phyloP scores from a whole-genome alignment of 2,329 filamentous ascomycete genomes.

The Calycina marina region DNA sequence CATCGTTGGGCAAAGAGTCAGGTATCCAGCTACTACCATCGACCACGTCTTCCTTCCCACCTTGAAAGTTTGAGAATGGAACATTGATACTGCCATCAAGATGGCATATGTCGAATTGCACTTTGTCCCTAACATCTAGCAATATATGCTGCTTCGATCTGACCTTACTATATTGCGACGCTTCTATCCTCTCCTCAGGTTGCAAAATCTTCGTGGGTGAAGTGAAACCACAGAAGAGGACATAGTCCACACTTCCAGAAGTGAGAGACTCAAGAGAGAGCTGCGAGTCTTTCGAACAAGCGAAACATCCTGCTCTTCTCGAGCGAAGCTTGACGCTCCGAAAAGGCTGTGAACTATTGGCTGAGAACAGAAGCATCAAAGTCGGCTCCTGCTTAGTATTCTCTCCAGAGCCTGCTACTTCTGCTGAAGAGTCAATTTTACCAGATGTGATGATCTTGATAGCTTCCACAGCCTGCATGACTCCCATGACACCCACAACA shows the following conservation, averaged over 20 bases:
- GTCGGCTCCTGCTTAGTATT: conserved; percentile 11
- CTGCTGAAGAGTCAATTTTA: conserved; percentile 6
- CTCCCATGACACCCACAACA: conserved; percentile 85
- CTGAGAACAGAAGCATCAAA: conserved; percentile 34
- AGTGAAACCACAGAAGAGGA: conserved; percentile 65
- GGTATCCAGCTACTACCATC: conserved; percentile 25
- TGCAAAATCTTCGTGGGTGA: conserved; percentile 39
- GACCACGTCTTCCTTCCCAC: conserved; percentile 8
- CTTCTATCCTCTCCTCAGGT: conserved; percentile 53
- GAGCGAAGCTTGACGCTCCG: conserved; percentile 61
- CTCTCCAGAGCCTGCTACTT: conserved; percentile 14
- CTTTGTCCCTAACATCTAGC: conserved; percentile 71
- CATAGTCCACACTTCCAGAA: conserved; percentile 62
- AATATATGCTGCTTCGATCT: conserved; percentile 36
- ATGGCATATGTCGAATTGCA: conserved; percentile 70
- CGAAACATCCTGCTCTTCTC: conserved; percentile 55
- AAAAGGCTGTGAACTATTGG: conserved; percentile 42
- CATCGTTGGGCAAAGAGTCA: conserved; percentile 24
- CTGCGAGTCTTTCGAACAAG: conserved; percentile 51
- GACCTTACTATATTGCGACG: conserved; percentile 35
- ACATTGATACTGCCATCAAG: conserved; percentile 65
- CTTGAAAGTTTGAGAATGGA: conserved; percentile 41
- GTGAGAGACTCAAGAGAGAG: conserved; percentile 49
- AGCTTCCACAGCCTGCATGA: conserved; percentile 78
- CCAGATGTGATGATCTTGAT: conserved; percentile 58